phyloP scores from a whole-genome alignment of 257 asterid species.

The Capsicum pubescens region DNA sequence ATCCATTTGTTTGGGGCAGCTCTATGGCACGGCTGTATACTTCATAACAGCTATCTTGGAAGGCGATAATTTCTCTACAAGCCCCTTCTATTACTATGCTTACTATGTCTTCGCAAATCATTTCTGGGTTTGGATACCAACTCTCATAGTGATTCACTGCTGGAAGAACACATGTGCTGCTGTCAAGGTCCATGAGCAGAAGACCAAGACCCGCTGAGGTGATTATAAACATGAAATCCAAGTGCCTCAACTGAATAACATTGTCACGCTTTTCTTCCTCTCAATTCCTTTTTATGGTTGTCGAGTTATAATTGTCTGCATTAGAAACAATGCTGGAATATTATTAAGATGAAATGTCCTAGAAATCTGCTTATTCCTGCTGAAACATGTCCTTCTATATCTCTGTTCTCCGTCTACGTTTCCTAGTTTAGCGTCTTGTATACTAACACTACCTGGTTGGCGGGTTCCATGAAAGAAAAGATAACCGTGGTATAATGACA shows the following conservation, averaged over 20 bases:
- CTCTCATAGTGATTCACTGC: constrained; percentile 57
- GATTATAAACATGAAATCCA: constrained; percentile 6
- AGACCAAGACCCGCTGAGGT: constrained; percentile 57
- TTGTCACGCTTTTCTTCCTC: constrained; percentile 3
- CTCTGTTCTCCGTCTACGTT: background rate
- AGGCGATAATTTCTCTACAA: constrained; percentile 81
- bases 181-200: constrained; percentile 55
- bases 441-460: background rate
- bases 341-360: background rate
- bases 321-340: constrained; percentile 15
- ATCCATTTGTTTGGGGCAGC: constrained; percentile 86
- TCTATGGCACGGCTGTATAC: constrained; percentile 79
- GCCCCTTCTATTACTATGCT: constrained; percentile 57
- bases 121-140: constrained; percentile 84
- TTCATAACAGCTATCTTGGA: constrained; percentile 74
- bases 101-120: constrained; percentile 72
- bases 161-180: constrained; percentile 86
- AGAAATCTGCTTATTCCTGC: background rate
- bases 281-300: background rate
- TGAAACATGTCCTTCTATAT: background rate
- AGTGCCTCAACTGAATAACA: constrained; percentile 23
- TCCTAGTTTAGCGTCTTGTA: background rate
- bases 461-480: background rate
- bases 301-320: background rate
- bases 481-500: background rate